Base-by-base conservation (phyloP, 1,139 yeast genomes). In the Kodamaea plutei region DNA sequence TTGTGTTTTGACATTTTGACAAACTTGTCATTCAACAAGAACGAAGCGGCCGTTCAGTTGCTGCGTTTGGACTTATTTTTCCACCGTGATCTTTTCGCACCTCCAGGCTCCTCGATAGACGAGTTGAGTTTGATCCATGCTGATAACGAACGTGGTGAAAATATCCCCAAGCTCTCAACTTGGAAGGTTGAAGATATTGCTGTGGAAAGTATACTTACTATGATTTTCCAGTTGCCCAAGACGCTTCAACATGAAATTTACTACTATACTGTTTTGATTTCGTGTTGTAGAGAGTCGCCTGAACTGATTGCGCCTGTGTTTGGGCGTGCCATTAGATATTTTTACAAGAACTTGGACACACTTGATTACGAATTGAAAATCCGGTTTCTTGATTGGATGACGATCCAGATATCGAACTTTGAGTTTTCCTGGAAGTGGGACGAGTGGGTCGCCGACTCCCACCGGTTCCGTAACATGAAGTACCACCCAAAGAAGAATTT, bases 361-460 rank as follows among this genome's bases (percentile, higher is more conserved):
- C 62, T 88, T 36, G 96, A 89, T 53, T 77, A 77, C 42, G 96
- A 88, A 54, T 63, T 84, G 33, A 74, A 79, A 43, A 69, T 76
- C 41, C 68, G 91, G 39, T 84, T 77, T 44, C 64, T 87, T 49
- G 94, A 85, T 55, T 93, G 98, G 98, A 82, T 93, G 69, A 73
- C 95, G 3, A 82, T 85, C 36, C 98, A 93, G 58, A 74, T 93
- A 52, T 83, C 95, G 45, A 91, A 91, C 55, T 93, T 91, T 57
- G 89, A 84, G 39, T 93, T 87, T 58, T 84, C 91, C 26, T 93
- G 99, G 99, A 88, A 88, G 52, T 91, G 99, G 99, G 80, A 77
- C 43, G 98, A 89, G 56, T 93, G 98, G 98, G 77, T 73, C 26
- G 58, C 56, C 2, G 84, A 79, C 47, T 69, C 81, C 0, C 51